These are phyloP conservation scores for Arthrobotrys sinensis DNA, from an alignment of 2,329 filamentous ascomycete species.

Conservation along the genomic window DNA sequence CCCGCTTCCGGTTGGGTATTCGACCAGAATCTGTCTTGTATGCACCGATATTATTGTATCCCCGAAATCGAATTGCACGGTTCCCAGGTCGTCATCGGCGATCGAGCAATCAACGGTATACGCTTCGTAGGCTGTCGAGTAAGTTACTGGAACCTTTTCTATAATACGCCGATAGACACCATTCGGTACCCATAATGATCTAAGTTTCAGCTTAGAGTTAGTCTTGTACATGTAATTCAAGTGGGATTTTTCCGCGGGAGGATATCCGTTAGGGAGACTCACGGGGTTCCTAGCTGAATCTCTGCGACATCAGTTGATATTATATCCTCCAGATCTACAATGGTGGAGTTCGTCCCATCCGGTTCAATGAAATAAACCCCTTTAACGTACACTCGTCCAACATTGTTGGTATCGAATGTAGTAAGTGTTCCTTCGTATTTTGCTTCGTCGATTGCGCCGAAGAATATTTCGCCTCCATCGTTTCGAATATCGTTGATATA, in stretches of 20 bases:
- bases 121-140: conserved; percentile 40
- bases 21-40: conserved; percentile 39
- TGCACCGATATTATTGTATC: conserved; percentile 29
- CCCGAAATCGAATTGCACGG: conserved; percentile 45
- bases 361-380: conserved; percentile 42
- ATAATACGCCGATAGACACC: conserved; percentile 32
- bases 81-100: conserved; percentile 20
- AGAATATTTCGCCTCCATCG: conserved; percentile 54
- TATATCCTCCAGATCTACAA: conserved; percentile 8
- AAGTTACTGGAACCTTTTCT: conserved; percentile 37
- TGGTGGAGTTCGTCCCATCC: conserved; percentile 36
- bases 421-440: conserved; percentile 36
- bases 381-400: conserved; percentile 34
- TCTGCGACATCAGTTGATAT: conserved; percentile 28
- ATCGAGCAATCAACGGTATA: conserved; percentile 39
- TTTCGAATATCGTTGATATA: conserved; percentile 55
- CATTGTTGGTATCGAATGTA: conserved; percentile 29
- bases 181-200: conserved; percentile 51
- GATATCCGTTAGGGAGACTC: neutral
- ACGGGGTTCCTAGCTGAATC: conserved; percentile 56
- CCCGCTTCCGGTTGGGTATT: conserved; percentile 55
- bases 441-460: conserved; percentile 46
- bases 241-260: too few relatives aligned
- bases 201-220: conserved; percentile 12
- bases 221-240: neutral